Percentiles rank a stretch among this genome's conserved stretches.
Evolutionary conservation across 768 basidiomycete genomes (phyloP).

Genomic region (Mycena filopes): DNA sequence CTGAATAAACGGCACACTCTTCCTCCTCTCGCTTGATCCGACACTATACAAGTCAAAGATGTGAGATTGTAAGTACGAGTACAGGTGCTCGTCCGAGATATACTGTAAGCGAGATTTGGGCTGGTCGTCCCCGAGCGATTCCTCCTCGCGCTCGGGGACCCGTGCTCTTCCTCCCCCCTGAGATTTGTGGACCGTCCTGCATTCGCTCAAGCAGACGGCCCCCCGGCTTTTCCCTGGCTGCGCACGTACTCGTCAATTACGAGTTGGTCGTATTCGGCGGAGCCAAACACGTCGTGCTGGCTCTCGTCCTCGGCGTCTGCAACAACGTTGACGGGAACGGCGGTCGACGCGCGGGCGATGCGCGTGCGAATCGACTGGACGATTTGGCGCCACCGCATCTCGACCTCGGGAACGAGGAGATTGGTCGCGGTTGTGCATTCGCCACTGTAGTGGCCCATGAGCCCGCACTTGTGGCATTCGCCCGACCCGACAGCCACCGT

Average conservation of each 20-base stretch:
- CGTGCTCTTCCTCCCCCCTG: neutral
- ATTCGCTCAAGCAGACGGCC: constrained; percentile 11
- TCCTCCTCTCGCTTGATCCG: no score
- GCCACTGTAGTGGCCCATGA: constrained; percentile 13
- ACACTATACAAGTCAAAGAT: no score
- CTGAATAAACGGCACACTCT: no score
- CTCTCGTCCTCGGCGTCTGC: neutral
- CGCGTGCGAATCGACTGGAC: constrained; percentile 11
- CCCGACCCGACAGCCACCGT: constrained; percentile 29
- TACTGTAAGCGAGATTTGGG: no score
- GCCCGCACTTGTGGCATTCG: constrained; percentile 38
- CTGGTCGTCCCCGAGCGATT: no score
- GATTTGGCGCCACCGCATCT: constrained; percentile 34
- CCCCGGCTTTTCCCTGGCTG: constrained; percentile 19
- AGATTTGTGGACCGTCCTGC: neutral
- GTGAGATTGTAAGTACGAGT: no score
- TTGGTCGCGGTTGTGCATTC: constrained; percentile 1
- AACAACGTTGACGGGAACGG: neutral
- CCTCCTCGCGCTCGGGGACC: constrained; percentile 22
- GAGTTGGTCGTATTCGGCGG: neutral
- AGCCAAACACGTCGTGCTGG: neutral
- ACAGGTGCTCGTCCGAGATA: no score
- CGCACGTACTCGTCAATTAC: constrained; percentile 8
- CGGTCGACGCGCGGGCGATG: neutral
- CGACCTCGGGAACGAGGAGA: constrained; percentile 16